Conservation (phyloP, 2,329 filamentous ascomycete genomes). For the Aspergillus sp. region DNA sequence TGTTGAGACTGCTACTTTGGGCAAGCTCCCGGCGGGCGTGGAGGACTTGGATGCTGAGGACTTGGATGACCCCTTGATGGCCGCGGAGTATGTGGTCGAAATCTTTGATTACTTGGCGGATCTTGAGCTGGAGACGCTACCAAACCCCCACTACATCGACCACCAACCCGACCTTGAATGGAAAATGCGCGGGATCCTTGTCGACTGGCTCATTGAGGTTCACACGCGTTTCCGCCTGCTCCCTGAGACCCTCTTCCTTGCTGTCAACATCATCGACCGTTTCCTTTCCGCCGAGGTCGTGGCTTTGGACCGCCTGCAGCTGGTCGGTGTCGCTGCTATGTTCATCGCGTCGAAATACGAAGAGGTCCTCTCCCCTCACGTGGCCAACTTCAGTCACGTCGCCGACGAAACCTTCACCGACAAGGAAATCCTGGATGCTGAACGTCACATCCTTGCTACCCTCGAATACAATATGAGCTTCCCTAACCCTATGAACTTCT, state of each 20-base stretch:
- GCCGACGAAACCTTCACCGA: slow-evolving; percentile 96
- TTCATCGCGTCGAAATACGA: slow-evolving; percentile 99
- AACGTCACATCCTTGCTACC: slow-evolving; percentile 86
- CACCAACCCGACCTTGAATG: slow-evolving; percentile 94
- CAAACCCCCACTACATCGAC: slow-evolving; percentile 92
- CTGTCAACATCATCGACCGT: slow-evolving; percentile 97
- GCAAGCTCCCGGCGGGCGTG: slow-evolving; percentile 39
- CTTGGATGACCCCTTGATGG: slow-evolving; percentile 92
- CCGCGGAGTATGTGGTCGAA: slow-evolving; percentile 92
- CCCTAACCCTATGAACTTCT: slow-evolving; percentile 99
- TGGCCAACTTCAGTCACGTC: slow-evolving; percentile 95
- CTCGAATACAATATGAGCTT: slow-evolving; percentile 98
- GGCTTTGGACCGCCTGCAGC: slow-evolving; percentile 89
- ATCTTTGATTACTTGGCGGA: slow-evolving; percentile 95
- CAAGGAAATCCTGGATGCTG: slow-evolving; percentile 93
- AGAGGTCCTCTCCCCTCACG: slow-evolving; percentile 93
- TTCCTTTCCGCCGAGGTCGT: slow-evolving; percentile 96
- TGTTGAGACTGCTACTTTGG: slow-evolving; percentile 38
- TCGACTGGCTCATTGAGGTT: slow-evolving; percentile 98
- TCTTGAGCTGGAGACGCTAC: slow-evolving; percentile 75
- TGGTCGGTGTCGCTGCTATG: slow-evolving; percentile 98
- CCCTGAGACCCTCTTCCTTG: slow-evolving; percentile 93
- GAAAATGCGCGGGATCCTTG: slow-evolving; percentile 96
- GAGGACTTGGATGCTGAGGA: slow-evolving; percentile 80
- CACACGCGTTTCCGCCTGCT: slow-evolving; percentile 95